Base-by-base conservation (phyloP, 169 alveolate species). In the Plasmodium reichenowi region DNA sequence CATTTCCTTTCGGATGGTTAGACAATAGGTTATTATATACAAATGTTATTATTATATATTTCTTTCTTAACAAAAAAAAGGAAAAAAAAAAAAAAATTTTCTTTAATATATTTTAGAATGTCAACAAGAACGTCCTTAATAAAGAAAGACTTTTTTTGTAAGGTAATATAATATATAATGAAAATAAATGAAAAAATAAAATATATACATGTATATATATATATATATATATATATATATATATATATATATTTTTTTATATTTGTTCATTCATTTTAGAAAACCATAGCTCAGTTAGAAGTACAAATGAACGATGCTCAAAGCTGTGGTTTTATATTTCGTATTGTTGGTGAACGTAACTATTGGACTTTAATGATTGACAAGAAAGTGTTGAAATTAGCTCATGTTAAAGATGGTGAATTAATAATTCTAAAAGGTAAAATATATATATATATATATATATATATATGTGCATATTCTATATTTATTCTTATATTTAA, bases 1-100 rank as follows among this genome's bases (percentile, higher is more conserved):
- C 91, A 43, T 83, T 83, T 68, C 91, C 91, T 12, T 83, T 83
- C 29, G 91, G 91, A 58, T 83, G 91, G 91, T 47, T 83, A 20
- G 91, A 83, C 72, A 83, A 83, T 12, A 83, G 91, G 91, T 83
- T 83, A 48, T 32, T 29, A n/a, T 26, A 45, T 22, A 62, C 29
- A 24, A 13, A 32, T 1, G 10, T 24, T 67, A 67, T 32, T 29
- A 15, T 10, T 67, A 15, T 67, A 32, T 12, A 67, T 15, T 12
- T 15, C 8, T 67, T 67, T 67, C 17, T 32, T 62, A 22, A 62
- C 6, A 24, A 38, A 5, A 38, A 38, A 38, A 38, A 6, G 9
- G 7, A 38, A 38, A 38, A 38, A 5, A 38, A 38, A 38, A 38
- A 38, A 62, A 22, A 67, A 0, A 4, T 38, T 6, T 32, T 2